These are phyloP conservation scores for Paulownia fortunei DNA, from an alignment of 257 asterid species.

Conservation along the genomic window DNA sequence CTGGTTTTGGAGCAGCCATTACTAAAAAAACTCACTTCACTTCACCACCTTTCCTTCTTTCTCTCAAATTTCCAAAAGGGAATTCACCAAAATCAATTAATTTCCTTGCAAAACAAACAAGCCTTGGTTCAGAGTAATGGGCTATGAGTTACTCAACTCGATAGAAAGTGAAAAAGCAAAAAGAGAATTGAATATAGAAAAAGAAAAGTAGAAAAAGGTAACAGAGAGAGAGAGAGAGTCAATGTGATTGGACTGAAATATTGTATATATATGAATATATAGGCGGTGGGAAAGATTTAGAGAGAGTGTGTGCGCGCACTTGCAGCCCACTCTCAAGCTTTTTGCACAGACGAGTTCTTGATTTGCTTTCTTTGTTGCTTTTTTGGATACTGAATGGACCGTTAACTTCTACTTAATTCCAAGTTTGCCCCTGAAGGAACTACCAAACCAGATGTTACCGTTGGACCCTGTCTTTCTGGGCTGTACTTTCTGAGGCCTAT, in stretches of 20 bases:
- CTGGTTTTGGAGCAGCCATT: conserved; percentile 90
- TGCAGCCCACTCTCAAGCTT: conserved; percentile 48
- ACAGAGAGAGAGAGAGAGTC: conserved; percentile 41
- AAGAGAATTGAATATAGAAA: conserved; percentile 38
- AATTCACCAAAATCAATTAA: conserved; percentile 31
- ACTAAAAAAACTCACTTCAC: conserved; percentile 27
- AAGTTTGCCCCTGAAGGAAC: conserved; percentile 67
- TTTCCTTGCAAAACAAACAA: conserved; percentile 24
- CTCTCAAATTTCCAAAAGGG: conserved; percentile 37
- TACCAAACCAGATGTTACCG: conserved; percentile 92
- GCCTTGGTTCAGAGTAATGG: conserved; percentile 30
- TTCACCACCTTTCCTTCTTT: conserved; percentile 17
- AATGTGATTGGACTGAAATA: conserved; percentile 49
- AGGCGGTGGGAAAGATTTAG: conserved; percentile 37
- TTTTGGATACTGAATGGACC: conserved; percentile 48
- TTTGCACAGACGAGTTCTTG: conserved; percentile 22
- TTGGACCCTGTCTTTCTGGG: conserved; percentile 44
- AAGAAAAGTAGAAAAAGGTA: conserved; percentile 48
- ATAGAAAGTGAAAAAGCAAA: conserved; percentile 51
- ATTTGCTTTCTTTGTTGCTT: conserved; percentile 32
- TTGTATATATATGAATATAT: conserved; percentile 36
- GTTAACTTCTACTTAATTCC: conserved; percentile 50
- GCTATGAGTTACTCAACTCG: conserved; percentile 43
- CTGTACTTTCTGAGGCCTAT: conserved; percentile 40
- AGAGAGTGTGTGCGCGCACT: conserved; percentile 27